These are phyloP conservation scores for Dicorynia guianensis DNA, from an alignment of 306 rosid species.

Conservation along the genomic window DNA sequence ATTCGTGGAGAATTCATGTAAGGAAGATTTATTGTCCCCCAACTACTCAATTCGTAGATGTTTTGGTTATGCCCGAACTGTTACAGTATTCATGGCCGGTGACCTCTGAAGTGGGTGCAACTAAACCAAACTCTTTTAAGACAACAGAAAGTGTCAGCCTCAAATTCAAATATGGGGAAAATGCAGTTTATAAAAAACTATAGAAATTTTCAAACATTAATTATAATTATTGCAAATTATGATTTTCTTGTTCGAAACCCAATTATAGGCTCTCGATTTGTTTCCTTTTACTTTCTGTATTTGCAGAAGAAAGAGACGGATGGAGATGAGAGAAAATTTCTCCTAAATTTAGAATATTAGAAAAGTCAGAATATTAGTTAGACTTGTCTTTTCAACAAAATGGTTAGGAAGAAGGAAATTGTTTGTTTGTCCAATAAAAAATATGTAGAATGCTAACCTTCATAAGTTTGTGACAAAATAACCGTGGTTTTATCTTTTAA, in stretches of 20 bases:
- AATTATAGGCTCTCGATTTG: background rate
- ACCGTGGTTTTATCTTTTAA: too few relatives aligned
- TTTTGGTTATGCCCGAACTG: slow-evolving; percentile 13
- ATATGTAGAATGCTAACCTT: too few relatives aligned
- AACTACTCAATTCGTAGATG: slow-evolving; percentile 19
- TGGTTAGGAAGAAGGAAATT: too few relatives aligned
- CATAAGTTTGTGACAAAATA: too few relatives aligned
- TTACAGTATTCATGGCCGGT: background rate
- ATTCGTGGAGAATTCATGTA: slow-evolving; percentile 12
- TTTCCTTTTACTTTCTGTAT: too few relatives aligned
- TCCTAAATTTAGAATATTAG: too few relatives aligned
- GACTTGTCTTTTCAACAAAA: too few relatives aligned
- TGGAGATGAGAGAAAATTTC: too few relatives aligned
- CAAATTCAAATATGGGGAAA: background rate
- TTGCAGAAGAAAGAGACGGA: too few relatives aligned
- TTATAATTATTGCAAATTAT: background rate
- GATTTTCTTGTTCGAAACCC: background rate
- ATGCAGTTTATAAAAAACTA: background rate
- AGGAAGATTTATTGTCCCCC: slow-evolving; percentile 1
- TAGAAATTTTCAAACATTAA: background rate
- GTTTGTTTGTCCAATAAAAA: too few relatives aligned
- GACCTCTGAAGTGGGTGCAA: slow-evolving; percentile 44
- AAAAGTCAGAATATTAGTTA: too few relatives aligned
- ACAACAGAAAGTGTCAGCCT: slow-evolving; percentile 7
- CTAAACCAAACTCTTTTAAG: slow-evolving; percentile 46